Conservation (phyloP, 305 asterid species). For the Fraxinus sp. region DNA sequence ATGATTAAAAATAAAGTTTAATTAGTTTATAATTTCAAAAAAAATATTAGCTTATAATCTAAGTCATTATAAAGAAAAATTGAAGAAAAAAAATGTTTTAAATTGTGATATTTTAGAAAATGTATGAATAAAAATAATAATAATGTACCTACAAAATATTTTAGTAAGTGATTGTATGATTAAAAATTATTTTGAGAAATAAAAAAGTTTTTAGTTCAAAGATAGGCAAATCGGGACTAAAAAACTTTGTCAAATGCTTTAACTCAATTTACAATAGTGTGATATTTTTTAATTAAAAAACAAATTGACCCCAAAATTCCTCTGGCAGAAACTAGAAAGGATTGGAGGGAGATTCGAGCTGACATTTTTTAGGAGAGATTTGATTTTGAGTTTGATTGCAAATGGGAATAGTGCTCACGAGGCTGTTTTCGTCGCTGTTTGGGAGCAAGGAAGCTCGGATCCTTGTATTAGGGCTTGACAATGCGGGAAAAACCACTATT, state of each 20-base stretch:
- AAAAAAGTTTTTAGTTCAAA: too few species aligned
- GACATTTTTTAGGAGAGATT: background rate
- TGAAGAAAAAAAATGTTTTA: too few species aligned
- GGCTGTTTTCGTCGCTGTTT: conserved; percentile 73
- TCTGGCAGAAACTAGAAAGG: conserved; percentile 2
- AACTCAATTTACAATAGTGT: too few species aligned
- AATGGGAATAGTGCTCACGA: conserved; percentile 81
- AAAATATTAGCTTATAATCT: conserved; percentile 4
- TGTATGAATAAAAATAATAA: too few species aligned
- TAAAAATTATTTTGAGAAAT: too few species aligned
- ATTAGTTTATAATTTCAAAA: background rate
- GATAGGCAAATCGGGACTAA: too few species aligned
- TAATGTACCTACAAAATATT: too few species aligned
- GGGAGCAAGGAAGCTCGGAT: conserved; percentile 93
- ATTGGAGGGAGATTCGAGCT: background rate
- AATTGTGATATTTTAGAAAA: too few species aligned
- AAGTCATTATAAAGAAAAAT: too few species aligned
- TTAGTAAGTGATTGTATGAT: too few species aligned
- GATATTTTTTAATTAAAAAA: background rate
- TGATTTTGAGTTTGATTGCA: conserved; percentile 17
- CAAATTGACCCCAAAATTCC: conserved; percentile 12
- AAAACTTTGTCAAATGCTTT: too few species aligned
- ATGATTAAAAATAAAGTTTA: too few species aligned
- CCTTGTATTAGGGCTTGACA: conserved; percentile 85
- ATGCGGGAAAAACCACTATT: conserved; percentile 90